Base-by-base conservation (phyloP, 1,139 yeast genomes). In the Saccharomyces hybrid region DNA sequence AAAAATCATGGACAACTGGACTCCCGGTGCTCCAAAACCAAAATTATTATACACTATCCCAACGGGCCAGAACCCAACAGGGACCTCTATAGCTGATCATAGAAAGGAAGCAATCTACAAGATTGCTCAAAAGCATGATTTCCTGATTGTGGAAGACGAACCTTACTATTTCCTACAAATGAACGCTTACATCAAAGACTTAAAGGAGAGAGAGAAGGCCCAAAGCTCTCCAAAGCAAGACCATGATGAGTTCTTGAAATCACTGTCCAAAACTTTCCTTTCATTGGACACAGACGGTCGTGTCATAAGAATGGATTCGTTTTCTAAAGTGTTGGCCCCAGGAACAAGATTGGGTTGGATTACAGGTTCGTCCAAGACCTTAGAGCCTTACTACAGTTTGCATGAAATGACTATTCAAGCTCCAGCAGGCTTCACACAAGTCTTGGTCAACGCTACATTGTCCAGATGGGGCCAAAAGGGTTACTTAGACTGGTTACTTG, bases 11-110 rank as follows among this genome's bases (percentile, higher is more conserved):
- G 81, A 78, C 61, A 76, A 78, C 64, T 90, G 97, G 97, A 80
- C 79, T 26, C 80, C 82, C 6, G 77, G 75, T 65, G 70, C 83
- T 71, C 68, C 86, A 77, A 80, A 79, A 71, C 95, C 95, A 58
- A 88, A 85, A 71, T 75, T 90, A 55, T 78, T 90, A 61, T 90
- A 90, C 78, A 84, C 91, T 49, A 88, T 90, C 64, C 84, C 90
- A 59, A 90, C 97, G 12, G 97, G 97, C 53, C 97, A 91, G 75
- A 91, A 91, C 76, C 98, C 98, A 58, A 88, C 97, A 32, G 98
- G 98, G 34, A 81, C 95, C 8, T 85, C 89, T 34, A 77, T 90
- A 64, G 77, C 86, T 48, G 74, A 68, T 24, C 88, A 84, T 62
- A 82, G 96, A 71, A 86, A 96, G 73, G 70, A 75, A 61, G 79